Evolutionary conservation across 352 stramenopile species (phyloP), one percentile per base, ranked within the genome.

Genomic region (Pythium periplocum): DNA sequence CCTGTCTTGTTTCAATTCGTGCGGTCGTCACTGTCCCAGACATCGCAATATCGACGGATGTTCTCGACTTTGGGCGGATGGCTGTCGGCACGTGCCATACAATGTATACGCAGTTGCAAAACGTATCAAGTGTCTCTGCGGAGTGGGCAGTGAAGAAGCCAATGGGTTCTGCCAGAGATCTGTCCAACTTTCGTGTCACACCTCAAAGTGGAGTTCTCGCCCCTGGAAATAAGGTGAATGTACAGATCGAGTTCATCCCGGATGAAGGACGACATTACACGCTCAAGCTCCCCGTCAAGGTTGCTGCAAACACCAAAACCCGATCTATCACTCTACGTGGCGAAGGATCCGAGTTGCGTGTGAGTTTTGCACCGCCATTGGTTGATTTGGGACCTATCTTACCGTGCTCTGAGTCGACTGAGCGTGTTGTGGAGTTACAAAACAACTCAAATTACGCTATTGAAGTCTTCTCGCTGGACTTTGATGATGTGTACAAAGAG

Each of bases 111-210:
- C 88, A 98, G 57, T 59, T 98, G 2, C 75, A 95, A n/a, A 98
- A 98, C 61, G 65, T 75, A 6, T 90, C 87, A 0, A 84, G 73
- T 6, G 90, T 98, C 12, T 57, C 78, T 31, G 87, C 86, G 0
- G 87, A 97, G 43, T 98, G 94, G 94, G 69, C 75, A 4, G 83
- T 98, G 38, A 97, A 96, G 66, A 94, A 91, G 49, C 72, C 87
- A 10, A 91, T 96, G 66, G 85, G 86, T 1, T 89, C 81, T 4
- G 70, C 78, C 2, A 76, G 77, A 36, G 93, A 98, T 51, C 57
- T 88, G 42, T 44, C 48, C 1, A 78, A 90, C 53, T 98, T 98
- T 48, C 74, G 70, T 3, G 73, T 97, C 10, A 78, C 68, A 7
- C 91, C 91, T 1, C 71, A 68, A 36, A 79, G 58, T 36, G 93